Evolutionary conservation across 2,329 filamentous ascomycete genomes (phyloP).

Genomic region (Fusarium falciforme): DNA sequence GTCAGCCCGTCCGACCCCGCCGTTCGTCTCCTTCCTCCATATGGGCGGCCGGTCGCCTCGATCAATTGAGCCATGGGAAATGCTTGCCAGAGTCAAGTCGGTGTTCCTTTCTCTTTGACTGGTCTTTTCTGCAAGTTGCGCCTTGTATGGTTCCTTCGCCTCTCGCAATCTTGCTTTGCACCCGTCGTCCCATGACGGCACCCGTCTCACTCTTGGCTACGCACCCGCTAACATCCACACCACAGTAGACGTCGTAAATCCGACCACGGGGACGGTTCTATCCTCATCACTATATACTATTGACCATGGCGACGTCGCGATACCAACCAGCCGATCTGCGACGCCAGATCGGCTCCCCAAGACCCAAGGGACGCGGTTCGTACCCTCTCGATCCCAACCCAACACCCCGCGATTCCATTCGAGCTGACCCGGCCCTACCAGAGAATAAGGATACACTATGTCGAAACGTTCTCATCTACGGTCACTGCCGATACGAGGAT

Average conservation of each 20-base stretch:
- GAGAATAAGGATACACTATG: conserved; percentile 92
- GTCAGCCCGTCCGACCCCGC: conserved; percentile 35
- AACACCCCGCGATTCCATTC: conserved; percentile 6
- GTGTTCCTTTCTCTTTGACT: conserved; percentile 42
- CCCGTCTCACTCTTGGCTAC: background rate
- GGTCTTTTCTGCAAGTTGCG: conserved; percentile 9
- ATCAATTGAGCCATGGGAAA: conserved; percentile 62
- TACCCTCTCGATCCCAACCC: conserved; percentile 28
- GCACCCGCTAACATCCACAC: conserved; percentile 29
- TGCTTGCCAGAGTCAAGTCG: conserved; percentile 57
- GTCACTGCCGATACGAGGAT: conserved; percentile 91
- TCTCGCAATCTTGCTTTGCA: background rate
- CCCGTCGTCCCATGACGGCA: background rate
- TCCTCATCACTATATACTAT: conserved; percentile 43
- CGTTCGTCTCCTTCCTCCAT: conserved; percentile 47
- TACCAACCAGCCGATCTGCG: conserved; percentile 60
- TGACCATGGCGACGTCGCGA: conserved; percentile 60
- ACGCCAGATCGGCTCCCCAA: conserved; percentile 66
- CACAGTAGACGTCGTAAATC: conserved; percentile 56
- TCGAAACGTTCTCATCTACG: conserved; percentile 93
- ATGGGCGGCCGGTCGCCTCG: conserved; percentile 56
- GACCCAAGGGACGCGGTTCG: conserved; percentile 67
- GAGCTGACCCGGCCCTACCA: conserved; percentile 46
- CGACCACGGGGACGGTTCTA: conserved; percentile 50
- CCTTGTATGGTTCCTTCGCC: conserved; percentile 1